Conservation (phyloP, 148 eudicot genomes). For the Oxyria digyna region DNA sequence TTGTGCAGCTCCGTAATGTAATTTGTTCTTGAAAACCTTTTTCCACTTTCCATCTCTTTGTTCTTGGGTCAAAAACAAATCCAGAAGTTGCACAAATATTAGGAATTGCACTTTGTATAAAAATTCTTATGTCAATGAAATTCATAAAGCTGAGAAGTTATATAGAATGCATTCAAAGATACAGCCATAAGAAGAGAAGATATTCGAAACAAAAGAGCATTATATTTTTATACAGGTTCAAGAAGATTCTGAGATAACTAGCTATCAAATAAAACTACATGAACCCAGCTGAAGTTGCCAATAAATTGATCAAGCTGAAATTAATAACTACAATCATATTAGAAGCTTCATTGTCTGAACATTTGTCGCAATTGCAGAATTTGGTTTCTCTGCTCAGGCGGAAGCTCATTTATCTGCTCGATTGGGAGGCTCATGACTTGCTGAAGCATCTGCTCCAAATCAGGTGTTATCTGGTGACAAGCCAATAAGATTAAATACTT, state of each 20-base stretch:
- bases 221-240: neutral
- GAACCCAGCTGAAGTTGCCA: neutral
- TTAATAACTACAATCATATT: neutral
- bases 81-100: too few species aligned
- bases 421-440: conserved; percentile 88
- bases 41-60: neutral
- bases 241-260: neutral
- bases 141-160: neutral
- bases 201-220: neutral
- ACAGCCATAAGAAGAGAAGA: neutral
- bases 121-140: too few species aligned
- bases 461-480: conserved; percentile 53
- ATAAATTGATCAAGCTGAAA: neutral
- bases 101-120: neutral
- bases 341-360: conserved; percentile 43
- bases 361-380: conserved; percentile 85
- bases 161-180: neutral
- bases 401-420: conserved; percentile 67
- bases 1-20: neutral
- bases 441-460: conserved; percentile 68
- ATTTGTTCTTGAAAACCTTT: neutral
- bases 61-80: too few species aligned
- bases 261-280: neutral
- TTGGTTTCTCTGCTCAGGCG: conserved; percentile 79
- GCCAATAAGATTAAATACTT: neutral